Conservation (phyloP, 352 stramenopile genomes). For the Phytophthora aleatoria region DNA sequence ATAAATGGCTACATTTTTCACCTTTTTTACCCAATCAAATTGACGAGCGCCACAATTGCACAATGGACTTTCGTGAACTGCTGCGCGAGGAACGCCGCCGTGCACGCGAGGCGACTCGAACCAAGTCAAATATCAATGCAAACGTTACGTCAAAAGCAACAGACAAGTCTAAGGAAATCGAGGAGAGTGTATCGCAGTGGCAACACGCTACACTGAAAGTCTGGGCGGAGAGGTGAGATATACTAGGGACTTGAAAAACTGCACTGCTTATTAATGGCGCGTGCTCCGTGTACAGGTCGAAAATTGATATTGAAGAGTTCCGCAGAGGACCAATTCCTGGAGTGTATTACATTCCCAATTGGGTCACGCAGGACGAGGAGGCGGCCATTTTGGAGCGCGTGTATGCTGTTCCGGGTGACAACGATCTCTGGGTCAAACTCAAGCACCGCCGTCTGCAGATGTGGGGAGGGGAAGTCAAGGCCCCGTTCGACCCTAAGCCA, state of each 20-base stretch:
- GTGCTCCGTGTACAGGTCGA: constrained; percentile 16
- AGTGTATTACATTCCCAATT: constrained; percentile 70
- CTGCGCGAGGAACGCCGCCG: constrained; percentile 57
- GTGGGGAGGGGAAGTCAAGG: constrained; percentile 68
- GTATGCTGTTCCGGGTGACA: constrained; percentile 45
- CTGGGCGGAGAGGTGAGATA: constrained; percentile 37
- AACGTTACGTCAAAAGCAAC: background rate
- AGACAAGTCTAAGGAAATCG: background rate
- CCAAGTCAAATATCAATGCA: background rate
- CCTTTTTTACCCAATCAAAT: background rate
- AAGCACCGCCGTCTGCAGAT: constrained; percentile 72
- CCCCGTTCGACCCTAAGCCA: constrained; percentile 44
- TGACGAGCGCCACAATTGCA: background rate
- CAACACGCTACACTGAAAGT: constrained; percentile 23
- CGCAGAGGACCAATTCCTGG: constrained; percentile 41
- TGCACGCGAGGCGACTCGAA: constrained; percentile 26
- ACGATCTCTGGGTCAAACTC: constrained; percentile 58
- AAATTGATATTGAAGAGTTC: constrained; percentile 43
- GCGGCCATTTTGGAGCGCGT: constrained; percentile 59
- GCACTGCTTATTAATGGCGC: background rate
- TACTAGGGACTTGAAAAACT: background rate
- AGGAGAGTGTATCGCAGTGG: constrained; percentile 7
- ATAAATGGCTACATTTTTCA: too few relatives aligned
- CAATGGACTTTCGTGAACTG: constrained; percentile 61
- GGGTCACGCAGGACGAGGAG: constrained; percentile 64